Percentiles rank a stretch among this genome's conserved stretches.
These are phyloP conservation scores for Macadamia integrifolia DNA, from an alignment of 164 flowering plant species.

Conservation along the genomic window DNA sequence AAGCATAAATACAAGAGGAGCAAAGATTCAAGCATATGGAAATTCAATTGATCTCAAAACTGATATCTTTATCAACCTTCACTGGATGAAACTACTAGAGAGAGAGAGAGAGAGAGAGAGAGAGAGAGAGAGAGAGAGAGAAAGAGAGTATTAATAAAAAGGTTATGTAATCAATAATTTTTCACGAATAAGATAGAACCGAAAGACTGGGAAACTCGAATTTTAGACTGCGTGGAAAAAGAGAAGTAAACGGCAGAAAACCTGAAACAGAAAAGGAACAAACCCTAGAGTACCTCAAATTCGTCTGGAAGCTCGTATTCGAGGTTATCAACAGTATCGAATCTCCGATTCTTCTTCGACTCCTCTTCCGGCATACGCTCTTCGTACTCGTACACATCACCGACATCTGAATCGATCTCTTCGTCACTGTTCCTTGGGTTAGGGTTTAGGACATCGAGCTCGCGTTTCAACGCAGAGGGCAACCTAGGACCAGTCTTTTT, in stretches of 20 bases:
- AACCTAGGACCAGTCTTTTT: slow-evolving; percentile 51
- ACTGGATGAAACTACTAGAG: no score
- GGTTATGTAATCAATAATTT: neutral
- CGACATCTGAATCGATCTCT: slow-evolving; percentile 28
- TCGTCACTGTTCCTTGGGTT: slow-evolving; percentile 9
- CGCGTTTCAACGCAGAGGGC: slow-evolving; percentile 38
- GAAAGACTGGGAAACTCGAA: neutral
- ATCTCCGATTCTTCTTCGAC: slow-evolving; percentile 65
- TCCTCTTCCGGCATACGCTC: slow-evolving; percentile 72
- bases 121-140: no score
- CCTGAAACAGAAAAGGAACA: neutral
- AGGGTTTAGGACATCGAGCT: slow-evolving; percentile 32
- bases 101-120: no score
- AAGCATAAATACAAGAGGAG: no score
- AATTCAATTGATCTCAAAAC: no score
- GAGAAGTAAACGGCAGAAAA: neutral
- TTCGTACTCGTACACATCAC: slow-evolving; percentile 71
- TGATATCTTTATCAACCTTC: no score
- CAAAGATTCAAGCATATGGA: no score
- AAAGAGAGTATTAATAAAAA: no score
- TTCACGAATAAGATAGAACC: neutral
- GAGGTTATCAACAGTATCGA: slow-evolving; percentile 69
- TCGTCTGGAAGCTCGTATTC: slow-evolving; percentile 70
- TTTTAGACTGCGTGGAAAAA: neutral
- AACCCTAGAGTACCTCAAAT: slow-evolving; percentile 45